Conservation (phyloP, 108 stramenopile species). For the Nitzschia palea region DNA sequence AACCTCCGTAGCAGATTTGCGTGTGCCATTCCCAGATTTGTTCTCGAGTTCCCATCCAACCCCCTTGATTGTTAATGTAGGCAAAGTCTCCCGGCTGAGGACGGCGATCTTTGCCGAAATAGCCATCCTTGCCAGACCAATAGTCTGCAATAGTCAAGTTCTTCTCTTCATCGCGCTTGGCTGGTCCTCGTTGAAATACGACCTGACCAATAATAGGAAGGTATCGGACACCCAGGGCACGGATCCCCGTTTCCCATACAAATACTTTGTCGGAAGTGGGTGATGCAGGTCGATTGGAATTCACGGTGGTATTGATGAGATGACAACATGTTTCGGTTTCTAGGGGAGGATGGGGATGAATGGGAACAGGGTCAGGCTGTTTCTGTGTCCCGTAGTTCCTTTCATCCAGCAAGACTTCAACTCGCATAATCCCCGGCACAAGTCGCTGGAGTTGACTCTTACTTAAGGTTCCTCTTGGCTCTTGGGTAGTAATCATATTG, state of each 20-base stretch:
- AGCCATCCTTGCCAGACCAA: constrained; percentile 55
- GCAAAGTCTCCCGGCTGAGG: constrained; percentile 42
- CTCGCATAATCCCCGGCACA: constrained; percentile 73
- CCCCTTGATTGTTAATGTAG: constrained; percentile 75
- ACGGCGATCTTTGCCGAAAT: constrained; percentile 29
- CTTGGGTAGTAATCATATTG: constrained; percentile 12
- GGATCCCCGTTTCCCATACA: constrained; percentile 76
- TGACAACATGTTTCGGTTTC: constrained; percentile 61
- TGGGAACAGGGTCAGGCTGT: constrained; percentile 54
- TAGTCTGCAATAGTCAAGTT: constrained; percentile 42
- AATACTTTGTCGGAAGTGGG: constrained; percentile 58
- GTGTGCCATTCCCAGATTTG: constrained; percentile 73
- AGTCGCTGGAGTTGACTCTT: constrained; percentile 56
- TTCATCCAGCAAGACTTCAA: constrained; percentile 66
- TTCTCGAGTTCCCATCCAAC: constrained; percentile 82
- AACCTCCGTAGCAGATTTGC: constrained; percentile 78
- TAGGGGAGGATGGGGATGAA: constrained; percentile 24
- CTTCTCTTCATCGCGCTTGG: background rate
- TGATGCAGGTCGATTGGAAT: constrained; percentile 33
- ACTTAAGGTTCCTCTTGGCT: constrained; percentile 39
- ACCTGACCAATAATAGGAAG: constrained; percentile 62
- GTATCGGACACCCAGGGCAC: constrained; percentile 68
- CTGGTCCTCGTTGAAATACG: constrained; percentile 45
- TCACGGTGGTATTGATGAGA: constrained; percentile 27
- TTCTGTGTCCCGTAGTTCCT: constrained; percentile 35